phyloP scores from a whole-genome alignment of 129 eudicot genomes.

The Erigeron canadensis region DNA sequence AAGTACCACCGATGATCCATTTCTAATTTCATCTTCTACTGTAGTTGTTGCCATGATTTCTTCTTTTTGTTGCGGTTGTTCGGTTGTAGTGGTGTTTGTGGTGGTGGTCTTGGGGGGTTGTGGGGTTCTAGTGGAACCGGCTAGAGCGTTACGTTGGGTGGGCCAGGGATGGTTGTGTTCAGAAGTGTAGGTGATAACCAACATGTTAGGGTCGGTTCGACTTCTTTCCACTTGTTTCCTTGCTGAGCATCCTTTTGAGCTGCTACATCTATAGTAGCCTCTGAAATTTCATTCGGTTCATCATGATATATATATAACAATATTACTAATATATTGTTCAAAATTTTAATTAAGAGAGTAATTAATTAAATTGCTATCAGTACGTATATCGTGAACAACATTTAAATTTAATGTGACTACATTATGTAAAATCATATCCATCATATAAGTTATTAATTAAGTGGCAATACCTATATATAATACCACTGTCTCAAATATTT shows the following conservation, averaged over 20 bases:
- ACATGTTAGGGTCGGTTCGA: constrained; percentile 89
- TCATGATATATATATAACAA: too few relatives aligned
- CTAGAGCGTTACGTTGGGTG: constrained; percentile 89
- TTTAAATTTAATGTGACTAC: neutral
- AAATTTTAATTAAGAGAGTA: neutral
- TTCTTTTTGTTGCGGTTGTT: constrained; percentile 20
- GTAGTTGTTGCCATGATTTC: constrained; percentile 26
- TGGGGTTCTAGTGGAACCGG: constrained; percentile 75
- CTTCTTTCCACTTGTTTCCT: constrained; percentile 94
- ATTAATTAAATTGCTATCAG: too few relatives aligned
- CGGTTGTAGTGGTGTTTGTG: constrained; percentile 10
- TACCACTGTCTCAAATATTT: too few relatives aligned
- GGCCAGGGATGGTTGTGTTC: constrained; percentile 99
- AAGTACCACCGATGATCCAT: neutral
- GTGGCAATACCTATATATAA: too few relatives aligned
- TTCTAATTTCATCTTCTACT: constrained; percentile 35
- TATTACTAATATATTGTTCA: too few relatives aligned
- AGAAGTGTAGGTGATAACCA: constrained; percentile 89
- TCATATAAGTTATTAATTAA: too few relatives aligned
- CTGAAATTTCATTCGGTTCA: too few relatives aligned
- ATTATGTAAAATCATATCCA: too few relatives aligned
- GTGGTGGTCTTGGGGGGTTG: constrained; percentile 49
- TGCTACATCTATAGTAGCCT: constrained; percentile 95
- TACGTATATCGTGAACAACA: neutral
- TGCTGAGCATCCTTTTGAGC: constrained; percentile 95